These are phyloP conservation scores for Rhodotorula sp. DNA, from an alignment of 1,284 basidiomycete species.

Conservation along the genomic window DNA sequence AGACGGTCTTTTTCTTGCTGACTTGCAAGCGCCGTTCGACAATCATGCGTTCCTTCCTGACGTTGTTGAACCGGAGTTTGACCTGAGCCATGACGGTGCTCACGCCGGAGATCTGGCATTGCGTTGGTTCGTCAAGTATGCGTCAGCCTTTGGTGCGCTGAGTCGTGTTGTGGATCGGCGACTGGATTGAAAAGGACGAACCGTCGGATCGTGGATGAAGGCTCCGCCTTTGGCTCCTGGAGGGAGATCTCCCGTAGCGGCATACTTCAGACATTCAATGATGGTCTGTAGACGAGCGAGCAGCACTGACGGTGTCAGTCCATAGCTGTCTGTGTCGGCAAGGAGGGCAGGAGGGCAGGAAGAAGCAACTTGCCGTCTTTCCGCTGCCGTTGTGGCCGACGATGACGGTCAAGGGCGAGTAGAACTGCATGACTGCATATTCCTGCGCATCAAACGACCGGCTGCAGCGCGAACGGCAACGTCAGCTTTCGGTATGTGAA, in stretches of 20 bases:
- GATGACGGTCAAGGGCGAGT: constrained; percentile 95
- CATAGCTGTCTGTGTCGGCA: background rate
- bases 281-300: constrained; percentile 61
- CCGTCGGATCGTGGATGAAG: constrained; percentile 94
- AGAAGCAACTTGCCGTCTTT: constrained; percentile 65
- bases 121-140: background rate
- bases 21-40: constrained; percentile 91
- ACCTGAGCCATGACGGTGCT: constrained; percentile 99
- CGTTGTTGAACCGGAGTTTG: constrained; percentile 86
- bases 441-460: constrained; percentile 70
- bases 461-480: constrained; percentile 25
- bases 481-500: background rate
- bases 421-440: constrained; percentile 93
- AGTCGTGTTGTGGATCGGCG: no score
- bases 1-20: constrained; percentile 72
- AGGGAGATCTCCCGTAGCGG: constrained; percentile 95
- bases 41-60: constrained; percentile 84
- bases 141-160: background rate
- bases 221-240: constrained; percentile 97
- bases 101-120: constrained; percentile 79
- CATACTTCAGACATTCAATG: constrained; percentile 99
- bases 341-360: no score
- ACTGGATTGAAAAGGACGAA: constrained; percentile 32
- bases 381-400: constrained; percentile 98
- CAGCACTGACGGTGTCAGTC: background rate